These are phyloP conservation scores for Talaromyces sp. DNA, from an alignment of 2,329 filamentous ascomycete species.

Conservation along the genomic window DNA sequence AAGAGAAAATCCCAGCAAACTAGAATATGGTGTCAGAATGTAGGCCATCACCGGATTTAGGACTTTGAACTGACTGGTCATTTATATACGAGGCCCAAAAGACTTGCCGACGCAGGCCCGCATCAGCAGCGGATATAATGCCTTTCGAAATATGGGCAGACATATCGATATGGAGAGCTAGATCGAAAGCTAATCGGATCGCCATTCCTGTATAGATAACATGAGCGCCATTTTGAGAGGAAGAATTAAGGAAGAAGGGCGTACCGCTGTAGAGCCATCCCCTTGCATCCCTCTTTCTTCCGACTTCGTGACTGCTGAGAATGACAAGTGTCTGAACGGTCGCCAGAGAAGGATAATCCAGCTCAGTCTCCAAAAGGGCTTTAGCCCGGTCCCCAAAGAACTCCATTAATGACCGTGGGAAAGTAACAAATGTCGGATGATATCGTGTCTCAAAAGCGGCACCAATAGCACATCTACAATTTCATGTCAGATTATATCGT, in stretches of 20 bases:
- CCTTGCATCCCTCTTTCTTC: background rate
- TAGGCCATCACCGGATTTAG: background rate
- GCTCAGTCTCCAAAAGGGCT: background rate
- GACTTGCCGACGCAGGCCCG: background rate
- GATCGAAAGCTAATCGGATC: background rate
- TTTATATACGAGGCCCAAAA: background rate
- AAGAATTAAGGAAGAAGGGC: too few species aligned
- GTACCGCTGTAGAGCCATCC: background rate
- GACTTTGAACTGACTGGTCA: background rate
- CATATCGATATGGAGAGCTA: background rate
- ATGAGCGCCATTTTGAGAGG: too few species aligned
- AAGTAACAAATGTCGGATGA: background rate
- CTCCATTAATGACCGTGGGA: background rate
- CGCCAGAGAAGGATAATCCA: background rate
- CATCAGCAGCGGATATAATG: background rate
- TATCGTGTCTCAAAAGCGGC: background rate
- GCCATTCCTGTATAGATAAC: background rate
- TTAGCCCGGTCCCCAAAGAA: background rate
- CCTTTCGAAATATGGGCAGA: background rate
- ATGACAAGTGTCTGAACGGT: background rate
- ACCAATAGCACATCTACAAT: background rate
- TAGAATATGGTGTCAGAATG: too few species aligned
- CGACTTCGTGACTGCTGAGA: background rate
- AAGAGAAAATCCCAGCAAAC: background rate
- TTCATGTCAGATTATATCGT: too few species aligned